Evolutionary conservation across 257 asterid genomes (phyloP).

Genomic region (Solanum infundibuliforme): DNA sequence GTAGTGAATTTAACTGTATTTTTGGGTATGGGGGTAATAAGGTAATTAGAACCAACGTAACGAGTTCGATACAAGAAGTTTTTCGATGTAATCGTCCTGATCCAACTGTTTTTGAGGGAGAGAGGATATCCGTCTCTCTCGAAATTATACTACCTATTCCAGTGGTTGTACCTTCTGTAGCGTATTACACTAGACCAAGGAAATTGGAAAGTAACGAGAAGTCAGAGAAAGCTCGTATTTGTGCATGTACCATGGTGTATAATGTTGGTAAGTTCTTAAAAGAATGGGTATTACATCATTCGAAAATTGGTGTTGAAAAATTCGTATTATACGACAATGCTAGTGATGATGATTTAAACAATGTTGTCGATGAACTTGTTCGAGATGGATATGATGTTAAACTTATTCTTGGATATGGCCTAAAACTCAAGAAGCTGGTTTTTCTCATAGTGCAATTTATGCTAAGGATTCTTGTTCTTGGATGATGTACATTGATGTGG

Average conservation of each 20-base stretch:
- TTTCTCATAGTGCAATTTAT: slow-evolving; percentile 55
- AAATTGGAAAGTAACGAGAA: not conserved
- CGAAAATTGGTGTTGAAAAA: not conserved
- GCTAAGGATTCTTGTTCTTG: slow-evolving; percentile 45
- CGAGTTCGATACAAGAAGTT: not conserved
- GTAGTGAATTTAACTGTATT: not conserved
- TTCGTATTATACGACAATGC: not conserved
- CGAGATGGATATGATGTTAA: too few species aligned
- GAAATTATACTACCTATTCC: too few species aligned
- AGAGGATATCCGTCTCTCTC: not conserved
- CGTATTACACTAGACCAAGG: not conserved
- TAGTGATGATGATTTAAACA: too few species aligned
- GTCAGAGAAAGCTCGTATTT: not conserved
- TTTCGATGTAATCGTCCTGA: not conserved
- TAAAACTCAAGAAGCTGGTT: slow-evolving; percentile 63
- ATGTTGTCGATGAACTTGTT: too few species aligned
- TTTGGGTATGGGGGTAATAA: not conserved
- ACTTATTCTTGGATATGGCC: too few species aligned
- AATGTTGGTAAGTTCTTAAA: not conserved
- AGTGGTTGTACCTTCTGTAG: too few species aligned
- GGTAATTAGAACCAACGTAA: not conserved
- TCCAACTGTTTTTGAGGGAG: not conserved
- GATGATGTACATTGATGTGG: slow-evolving; percentile 77
- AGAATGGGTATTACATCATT: not conserved
- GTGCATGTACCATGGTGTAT: not conserved